A percentile compares a stretch with the other conserved stretches of the same genome.
phyloP scores from a whole-genome alignment of 495 filamentous ascomycete species.

The Haplographium delicatum region DNA sequence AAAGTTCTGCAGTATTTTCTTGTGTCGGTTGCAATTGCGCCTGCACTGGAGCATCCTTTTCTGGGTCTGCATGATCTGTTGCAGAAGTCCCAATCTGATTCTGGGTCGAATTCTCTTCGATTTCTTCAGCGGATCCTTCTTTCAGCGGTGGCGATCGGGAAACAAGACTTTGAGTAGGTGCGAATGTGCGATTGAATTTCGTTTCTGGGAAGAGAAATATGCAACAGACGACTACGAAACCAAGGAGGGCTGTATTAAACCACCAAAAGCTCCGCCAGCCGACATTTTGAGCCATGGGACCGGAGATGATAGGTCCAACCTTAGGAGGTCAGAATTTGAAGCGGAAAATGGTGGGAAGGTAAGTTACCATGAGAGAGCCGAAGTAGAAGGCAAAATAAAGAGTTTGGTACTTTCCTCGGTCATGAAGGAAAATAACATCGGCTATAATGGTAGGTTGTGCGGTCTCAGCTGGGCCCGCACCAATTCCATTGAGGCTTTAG shows the following conservation, averaged over 20 bases:
- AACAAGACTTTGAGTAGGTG: not conserved
- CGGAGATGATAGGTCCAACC: slow-evolving; percentile 58
- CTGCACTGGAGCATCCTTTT: slow-evolving; percentile 23
- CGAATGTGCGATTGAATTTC: slow-evolving; percentile 45
- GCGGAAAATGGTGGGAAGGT: slow-evolving; percentile 38
- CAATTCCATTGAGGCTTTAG: slow-evolving; percentile 50
- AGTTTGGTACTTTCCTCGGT: slow-evolving; percentile 60
- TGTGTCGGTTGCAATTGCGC: not conserved
- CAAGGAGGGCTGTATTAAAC: slow-evolving; percentile 32
- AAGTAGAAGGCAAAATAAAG: slow-evolving; percentile 53
- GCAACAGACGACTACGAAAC: slow-evolving; percentile 38
- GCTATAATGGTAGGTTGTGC: slow-evolving; percentile 56
- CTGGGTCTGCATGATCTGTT: slow-evolving; percentile 10
- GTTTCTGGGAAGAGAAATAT: slow-evolving; percentile 59
- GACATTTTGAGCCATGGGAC: slow-evolving; percentile 50
- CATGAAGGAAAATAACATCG: slow-evolving; percentile 61
- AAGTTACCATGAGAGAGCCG: slow-evolving; percentile 34
- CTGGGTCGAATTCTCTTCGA: not conserved
- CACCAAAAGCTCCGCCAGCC: slow-evolving; percentile 67
- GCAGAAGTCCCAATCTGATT: slow-evolving; percentile 1
- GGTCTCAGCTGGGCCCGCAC: slow-evolving; percentile 52
- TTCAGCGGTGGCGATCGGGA: slow-evolving; percentile 8
- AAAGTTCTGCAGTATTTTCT: slow-evolving; percentile 5
- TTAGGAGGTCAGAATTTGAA: slow-evolving; percentile 51
- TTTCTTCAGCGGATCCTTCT: slow-evolving; percentile 3